Conservation (phyloP, 2,329 filamentous ascomycete genomes). For the Sclerotiophoma versabilis region DNA sequence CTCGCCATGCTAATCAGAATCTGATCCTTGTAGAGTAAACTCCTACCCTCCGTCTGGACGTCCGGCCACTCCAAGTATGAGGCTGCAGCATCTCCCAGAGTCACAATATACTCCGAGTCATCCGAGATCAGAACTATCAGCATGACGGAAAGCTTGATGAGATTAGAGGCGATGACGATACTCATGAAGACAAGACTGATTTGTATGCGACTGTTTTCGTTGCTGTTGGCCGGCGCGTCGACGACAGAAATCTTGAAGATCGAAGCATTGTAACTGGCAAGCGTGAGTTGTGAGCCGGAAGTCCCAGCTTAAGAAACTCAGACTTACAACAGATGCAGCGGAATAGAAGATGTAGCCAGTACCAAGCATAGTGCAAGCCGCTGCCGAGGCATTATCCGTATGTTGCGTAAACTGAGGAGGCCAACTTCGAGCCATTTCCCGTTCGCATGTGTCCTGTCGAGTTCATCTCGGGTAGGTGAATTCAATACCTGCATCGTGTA, state of each 20-base stretch:
- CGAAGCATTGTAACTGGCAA: neutral
- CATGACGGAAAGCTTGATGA: constrained; percentile 26
- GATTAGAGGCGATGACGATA: constrained; percentile 27
- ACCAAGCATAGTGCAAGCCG: constrained; percentile 13
- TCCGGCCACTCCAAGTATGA: constrained; percentile 28
- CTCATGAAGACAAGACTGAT: constrained; percentile 25
- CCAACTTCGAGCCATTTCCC: constrained; percentile 53
- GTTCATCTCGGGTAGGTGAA: constrained; percentile 28
- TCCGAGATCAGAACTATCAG: constrained; percentile 15
- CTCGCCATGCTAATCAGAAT: neutral
- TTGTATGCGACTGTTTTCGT: constrained; percentile 20
- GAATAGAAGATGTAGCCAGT: constrained; percentile 38
- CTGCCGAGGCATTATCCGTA: constrained; percentile 21
- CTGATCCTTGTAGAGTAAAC: neutral
- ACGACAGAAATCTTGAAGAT: neutral
- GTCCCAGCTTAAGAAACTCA: neutral
- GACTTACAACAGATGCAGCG: constrained; percentile 48
- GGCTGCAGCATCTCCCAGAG: constrained; percentile 26
- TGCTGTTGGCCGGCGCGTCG: neutral
- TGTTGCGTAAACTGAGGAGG: constrained; percentile 51
- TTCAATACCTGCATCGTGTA: constrained; percentile 38
- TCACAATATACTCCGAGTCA: constrained; percentile 23
- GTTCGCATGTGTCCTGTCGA: constrained; percentile 30
- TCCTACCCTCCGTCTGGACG: neutral
- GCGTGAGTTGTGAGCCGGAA: neutral